Evolutionary conservation across 371 early-diverging fungal species (phyloP).

Genomic region (Fennellomyces sp.): DNA sequence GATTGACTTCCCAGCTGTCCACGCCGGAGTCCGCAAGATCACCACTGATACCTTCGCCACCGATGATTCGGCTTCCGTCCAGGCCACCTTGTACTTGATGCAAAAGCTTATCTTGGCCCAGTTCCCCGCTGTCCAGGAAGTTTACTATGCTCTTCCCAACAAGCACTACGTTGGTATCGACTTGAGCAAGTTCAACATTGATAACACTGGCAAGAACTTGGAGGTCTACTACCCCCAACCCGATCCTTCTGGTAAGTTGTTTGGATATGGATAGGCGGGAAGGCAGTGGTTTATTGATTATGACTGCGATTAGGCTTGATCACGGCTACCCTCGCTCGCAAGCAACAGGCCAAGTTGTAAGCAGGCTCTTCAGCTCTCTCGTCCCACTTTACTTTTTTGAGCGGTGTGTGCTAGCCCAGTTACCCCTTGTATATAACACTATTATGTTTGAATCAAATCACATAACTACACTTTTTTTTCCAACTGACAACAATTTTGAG

Average conservation of each 20-base stretch:
- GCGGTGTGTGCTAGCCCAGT: not conserved
- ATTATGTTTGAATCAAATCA: not conserved
- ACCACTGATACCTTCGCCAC: conserved; percentile 72
- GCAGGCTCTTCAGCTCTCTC: not conserved
- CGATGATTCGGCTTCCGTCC: conserved; percentile 76
- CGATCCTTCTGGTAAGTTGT: conserved; percentile 71
- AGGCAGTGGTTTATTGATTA: not conserved
- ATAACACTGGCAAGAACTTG: conserved; percentile 70
- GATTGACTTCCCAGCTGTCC: conserved; percentile 61
- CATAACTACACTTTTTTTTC: not conserved
- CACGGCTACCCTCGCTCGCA: conserved; percentile 73
- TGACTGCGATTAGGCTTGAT: conserved; percentile 53
- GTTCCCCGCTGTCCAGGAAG: conserved; percentile 64
- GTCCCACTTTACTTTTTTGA: not conserved
- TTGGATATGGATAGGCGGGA: not conserved
- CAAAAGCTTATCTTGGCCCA: conserved; percentile 66
- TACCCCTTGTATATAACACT: not conserved
- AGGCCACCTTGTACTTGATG: conserved; percentile 75
- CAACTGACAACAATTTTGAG: not conserved
- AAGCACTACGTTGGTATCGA: conserved; percentile 84
- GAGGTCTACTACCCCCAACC: conserved; percentile 77
- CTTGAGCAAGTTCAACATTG: conserved; percentile 73
- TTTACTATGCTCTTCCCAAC: conserved; percentile 83
- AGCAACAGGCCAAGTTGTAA: conserved; percentile 48
- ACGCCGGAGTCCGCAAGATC: conserved; percentile 60